A percentile compares a stretch with the other conserved stretches of the same genome.
Evolutionary conservation across 257 asterid genomes (phyloP).

Genomic region (Plectranthus barbatus): DNA sequence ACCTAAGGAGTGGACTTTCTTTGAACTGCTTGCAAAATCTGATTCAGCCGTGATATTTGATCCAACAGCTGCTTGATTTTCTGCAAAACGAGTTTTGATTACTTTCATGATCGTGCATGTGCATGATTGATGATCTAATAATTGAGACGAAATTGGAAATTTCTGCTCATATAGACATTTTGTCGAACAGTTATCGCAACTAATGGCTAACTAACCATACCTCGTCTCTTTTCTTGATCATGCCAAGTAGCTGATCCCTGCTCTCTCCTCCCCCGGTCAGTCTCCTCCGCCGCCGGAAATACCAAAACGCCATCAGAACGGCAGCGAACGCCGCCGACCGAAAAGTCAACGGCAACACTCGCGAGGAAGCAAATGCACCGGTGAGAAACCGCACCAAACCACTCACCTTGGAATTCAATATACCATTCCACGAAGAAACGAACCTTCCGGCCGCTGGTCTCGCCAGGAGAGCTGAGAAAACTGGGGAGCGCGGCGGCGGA

Average conservation of each 20-base stretch:
- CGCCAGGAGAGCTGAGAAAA: background rate
- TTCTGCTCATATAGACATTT: slow-evolving; percentile 20
- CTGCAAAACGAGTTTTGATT: slow-evolving; percentile 28
- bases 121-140: too few species aligned
- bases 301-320: slow-evolving; percentile 21
- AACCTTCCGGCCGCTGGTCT: slow-evolving; percentile 9
- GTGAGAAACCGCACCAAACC: background rate
- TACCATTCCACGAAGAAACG: slow-evolving; percentile 23
- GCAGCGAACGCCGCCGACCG: slow-evolving; percentile 22
- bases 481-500: slow-evolving; percentile 20
- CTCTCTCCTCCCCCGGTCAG: slow-evolving; percentile 6
- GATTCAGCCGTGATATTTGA: slow-evolving; percentile 65
- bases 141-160: background rate
- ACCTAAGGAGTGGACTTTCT: slow-evolving; percentile 18
- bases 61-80: slow-evolving; percentile 52
- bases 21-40: slow-evolving; percentile 33
- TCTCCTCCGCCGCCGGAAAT: slow-evolving; percentile 32
- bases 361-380: slow-evolving; percentile 12
- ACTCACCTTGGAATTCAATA: slow-evolving; percentile 24
- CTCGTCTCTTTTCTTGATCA: slow-evolving; percentile 37
- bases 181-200: slow-evolving; percentile 23
- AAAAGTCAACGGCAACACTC: slow-evolving; percentile 12
- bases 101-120: background rate
- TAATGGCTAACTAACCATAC: slow-evolving; percentile 6
- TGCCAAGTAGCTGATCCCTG: slow-evolving; percentile 17